Evolutionary conservation across 805 yeast species (phyloP), one percentile per base, ranked within the genome.

Genomic region (Cyberlindnera meyerae): DNA sequence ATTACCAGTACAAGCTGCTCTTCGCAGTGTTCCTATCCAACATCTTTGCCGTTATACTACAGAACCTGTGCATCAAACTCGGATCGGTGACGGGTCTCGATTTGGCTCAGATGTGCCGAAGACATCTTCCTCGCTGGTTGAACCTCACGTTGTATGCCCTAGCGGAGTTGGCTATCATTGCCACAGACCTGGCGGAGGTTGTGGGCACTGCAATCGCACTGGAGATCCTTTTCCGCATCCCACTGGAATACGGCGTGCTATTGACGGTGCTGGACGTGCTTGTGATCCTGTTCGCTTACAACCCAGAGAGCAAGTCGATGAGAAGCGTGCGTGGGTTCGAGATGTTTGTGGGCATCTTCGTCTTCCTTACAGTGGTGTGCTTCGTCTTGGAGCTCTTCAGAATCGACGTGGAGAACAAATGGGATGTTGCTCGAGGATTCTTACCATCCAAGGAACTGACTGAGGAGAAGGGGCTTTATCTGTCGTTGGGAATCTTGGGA

Each of bases 151-250:
- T 87, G 5, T 88, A 87, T 55, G 55, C 74, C 2, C 70, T 83
- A 48, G 87, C 96, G 0, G 96, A 88, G 51, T 49, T 85, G 17
- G 95, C 96, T 3, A 88, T 88, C 43, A 80, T 88, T 24, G 95
- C 95, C 8, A 88, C 97, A 0, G 97, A 88, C 57, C 63, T 88
- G 50, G 96, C 96, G 1, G 97, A 88, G 58, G 96, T 88, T 9
- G 90, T 88, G 7, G 97, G 97, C 2, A 82, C 95, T 4, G 96
- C 96, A 9, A 84, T 88, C 32, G 77, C 95, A 0, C 66, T 88
- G 34, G 79, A 85, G 47, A 85, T 88, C 41, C 58, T 88, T 18
- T 79, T 88, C 50, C 68, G 72, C 2, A 75, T 88, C 9, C 95
- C 96, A 1, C 65, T 88, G 39, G 55, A 78, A 1, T 59, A 70